These are phyloP conservation scores for Cladobotryum mycophilum DNA, from an alignment of 2,329 filamentous ascomycete genomes.

Conservation along the genomic window DNA sequence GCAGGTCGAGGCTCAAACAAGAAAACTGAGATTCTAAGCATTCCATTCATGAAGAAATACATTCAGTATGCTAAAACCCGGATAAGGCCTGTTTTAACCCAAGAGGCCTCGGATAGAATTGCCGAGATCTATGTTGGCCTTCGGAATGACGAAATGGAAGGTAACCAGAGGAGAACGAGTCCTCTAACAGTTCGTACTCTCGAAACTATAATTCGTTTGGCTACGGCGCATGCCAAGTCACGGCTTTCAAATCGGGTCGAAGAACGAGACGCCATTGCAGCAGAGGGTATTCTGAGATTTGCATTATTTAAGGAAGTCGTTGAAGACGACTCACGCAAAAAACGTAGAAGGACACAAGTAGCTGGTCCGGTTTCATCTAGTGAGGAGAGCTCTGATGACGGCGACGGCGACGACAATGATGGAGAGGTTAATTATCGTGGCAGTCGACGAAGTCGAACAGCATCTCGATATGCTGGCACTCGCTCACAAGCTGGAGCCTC, in stretches of 20 bases:
- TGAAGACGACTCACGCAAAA: slow-evolving; percentile 70
- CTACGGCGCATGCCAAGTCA: slow-evolving; percentile 91
- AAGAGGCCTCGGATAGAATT: slow-evolving; percentile 87
- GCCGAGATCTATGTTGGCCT: slow-evolving; percentile 85
- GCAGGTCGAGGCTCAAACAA: slow-evolving; percentile 67
- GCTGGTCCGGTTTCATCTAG: slow-evolving; percentile 50
- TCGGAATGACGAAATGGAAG: slow-evolving; percentile 91
- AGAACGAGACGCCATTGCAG: slow-evolving; percentile 78
- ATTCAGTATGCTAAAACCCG: slow-evolving; percentile 95
- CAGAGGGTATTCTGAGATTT: slow-evolving; percentile 85
- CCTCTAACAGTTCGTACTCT: slow-evolving; percentile 96
- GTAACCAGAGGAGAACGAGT: slow-evolving; percentile 86
- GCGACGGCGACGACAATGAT: slow-evolving; percentile 48
- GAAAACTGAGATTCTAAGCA: slow-evolving; percentile 82
- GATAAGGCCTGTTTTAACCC: slow-evolving; percentile 83
- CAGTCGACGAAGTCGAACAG: slow-evolving; percentile 38
- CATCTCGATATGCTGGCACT: slow-evolving; percentile 25
- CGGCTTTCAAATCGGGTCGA: slow-evolving; percentile 84
- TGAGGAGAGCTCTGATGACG: slow-evolving; percentile 52
- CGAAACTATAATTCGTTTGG: slow-evolving; percentile 95
- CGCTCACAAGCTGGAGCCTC: slow-evolving; percentile 11
- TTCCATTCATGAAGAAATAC: slow-evolving; percentile 99
- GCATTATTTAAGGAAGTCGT: slow-evolving; percentile 96
- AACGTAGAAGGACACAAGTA: slow-evolving; percentile 65
- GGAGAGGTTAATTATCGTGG: slow-evolving; percentile 42